Base-by-base conservation (phyloP, 2,329 filamentous ascomycete species). In the Zasmidium angulare region DNA sequence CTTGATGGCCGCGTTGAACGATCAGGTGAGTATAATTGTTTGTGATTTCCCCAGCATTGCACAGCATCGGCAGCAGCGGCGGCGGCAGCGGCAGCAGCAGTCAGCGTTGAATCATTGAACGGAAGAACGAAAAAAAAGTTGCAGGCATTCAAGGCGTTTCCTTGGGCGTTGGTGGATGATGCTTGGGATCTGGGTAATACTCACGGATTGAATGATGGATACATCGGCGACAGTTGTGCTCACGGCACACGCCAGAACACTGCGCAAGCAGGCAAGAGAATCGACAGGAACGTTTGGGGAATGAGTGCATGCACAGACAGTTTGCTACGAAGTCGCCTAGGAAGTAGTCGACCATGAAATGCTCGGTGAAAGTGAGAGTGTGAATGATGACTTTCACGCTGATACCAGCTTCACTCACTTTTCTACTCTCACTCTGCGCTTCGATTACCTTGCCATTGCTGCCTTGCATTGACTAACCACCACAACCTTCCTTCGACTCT, bases 361-460 rank as follows among this genome's bases (percentile, higher is more conserved):
- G 26, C 4, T 11, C 6, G 7, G n/a, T 43, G 11, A 14, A 43
- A 43, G 36, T 29, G n/a, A 46, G 24, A 29, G 20, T 54, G 52
- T 54, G 52, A 54, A 47, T 40, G 40, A 40, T 22, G 46, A 3
- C 46, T 56, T 56, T 29, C 26, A 6, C 48, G 46, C 31, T 43
- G 43, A 0, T 19, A 49, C 24, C 12, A 19, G 7, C 40, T 24
- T 26, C 52, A 46, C 9, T 46, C 26, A 29, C 24, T 46, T 40
- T 50, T 48, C 46, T 36, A 46, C 19, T 24, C 24, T n/a, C 47
- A 23, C 26, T 56, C 4, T 20, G 17, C n/a, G n/a, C n/a, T n/a
- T n/a, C n/a, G n/a, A n/a, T 51, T 23, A 46, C 43, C 22, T 49
- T 22, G 20, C 47, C 29, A 40, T 29, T 12, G 31, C 51, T 23